A percentile compares a stretch with the other conserved stretches of the same genome.
These are phyloP conservation scores for Leucocoprinus birnbaumii DNA, from an alignment of 768 basidiomycete genomes.

Conservation along the genomic window DNA sequence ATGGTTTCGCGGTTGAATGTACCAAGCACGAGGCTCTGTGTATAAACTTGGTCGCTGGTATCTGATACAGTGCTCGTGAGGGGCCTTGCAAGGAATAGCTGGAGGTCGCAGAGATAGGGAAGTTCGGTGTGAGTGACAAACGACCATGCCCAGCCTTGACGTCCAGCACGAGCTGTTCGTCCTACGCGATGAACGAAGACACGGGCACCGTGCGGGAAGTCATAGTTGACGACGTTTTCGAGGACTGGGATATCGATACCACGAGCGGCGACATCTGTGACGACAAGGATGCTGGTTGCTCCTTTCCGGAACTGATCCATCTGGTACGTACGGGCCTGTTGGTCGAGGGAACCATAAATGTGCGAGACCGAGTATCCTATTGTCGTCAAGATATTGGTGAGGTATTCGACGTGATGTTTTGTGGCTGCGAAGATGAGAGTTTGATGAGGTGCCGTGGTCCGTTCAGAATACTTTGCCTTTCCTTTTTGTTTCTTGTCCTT, in stretches of 20 bases:
- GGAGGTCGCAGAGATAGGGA: slow-evolving; percentile 88
- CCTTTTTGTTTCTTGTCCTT: slow-evolving; percentile 38
- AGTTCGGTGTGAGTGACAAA: slow-evolving; percentile 85
- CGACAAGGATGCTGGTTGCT: slow-evolving; percentile 80
- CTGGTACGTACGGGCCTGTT: slow-evolving; percentile 82
- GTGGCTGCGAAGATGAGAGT: slow-evolving; percentile 95
- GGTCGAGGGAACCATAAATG: slow-evolving; percentile 95
- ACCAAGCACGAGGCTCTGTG: slow-evolving; percentile 75
- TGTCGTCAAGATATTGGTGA: slow-evolving; percentile 70
- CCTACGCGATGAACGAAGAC: slow-evolving; percentile 98
- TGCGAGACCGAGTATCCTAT: slow-evolving; percentile 90
- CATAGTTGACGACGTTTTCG: slow-evolving; percentile 97
- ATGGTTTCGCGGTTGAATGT: slow-evolving; percentile 75
- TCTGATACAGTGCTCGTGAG: slow-evolving; percentile 50
- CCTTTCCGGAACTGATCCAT: slow-evolving; percentile 89
- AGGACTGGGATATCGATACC: slow-evolving; percentile 97
- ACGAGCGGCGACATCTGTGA: slow-evolving; percentile 97
- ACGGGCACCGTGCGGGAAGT: slow-evolving; percentile 91
- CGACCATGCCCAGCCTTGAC: slow-evolving; percentile 96
- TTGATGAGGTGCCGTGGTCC: slow-evolving; percentile 74
- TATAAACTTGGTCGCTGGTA: slow-evolving; percentile 60
- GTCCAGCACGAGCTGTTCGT: slow-evolving; percentile 91
- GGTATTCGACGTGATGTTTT: slow-evolving; percentile 98
- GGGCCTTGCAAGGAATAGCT: slow-evolving; percentile 86
- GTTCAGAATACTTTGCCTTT: slow-evolving; percentile 50